phyloP scores from a whole-genome alignment of 345 rosid genomes.

The Hibiscus trionum region DNA sequence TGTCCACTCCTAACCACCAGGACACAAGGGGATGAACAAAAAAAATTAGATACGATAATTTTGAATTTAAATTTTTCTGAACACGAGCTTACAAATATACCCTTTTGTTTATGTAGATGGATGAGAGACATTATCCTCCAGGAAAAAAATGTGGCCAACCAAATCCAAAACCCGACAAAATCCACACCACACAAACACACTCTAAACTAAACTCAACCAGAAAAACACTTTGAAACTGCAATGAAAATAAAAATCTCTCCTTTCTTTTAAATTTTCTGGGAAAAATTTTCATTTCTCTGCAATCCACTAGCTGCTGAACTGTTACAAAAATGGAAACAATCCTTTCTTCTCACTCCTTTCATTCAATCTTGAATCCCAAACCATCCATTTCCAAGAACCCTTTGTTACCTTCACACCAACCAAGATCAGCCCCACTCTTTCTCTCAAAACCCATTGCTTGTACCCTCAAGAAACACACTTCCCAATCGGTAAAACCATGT shows the following conservation, averaged over 20 bases:
- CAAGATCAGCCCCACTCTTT: constrained; percentile 32
- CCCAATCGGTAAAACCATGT: constrained; percentile 26
- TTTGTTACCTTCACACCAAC: constrained; percentile 30
- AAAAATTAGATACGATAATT: no score
- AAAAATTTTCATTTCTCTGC: background rate
- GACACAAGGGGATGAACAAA: no score
- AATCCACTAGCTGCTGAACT: constrained; percentile 3
- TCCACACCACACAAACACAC: background rate
- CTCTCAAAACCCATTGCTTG: constrained; percentile 33
- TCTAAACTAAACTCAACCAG: background rate
- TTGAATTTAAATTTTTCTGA: no score
- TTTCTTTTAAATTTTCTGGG: background rate
- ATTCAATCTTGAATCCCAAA: constrained; percentile 27
- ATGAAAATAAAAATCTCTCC: background rate
- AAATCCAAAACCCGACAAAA: background rate
- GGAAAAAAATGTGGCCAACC: background rate
- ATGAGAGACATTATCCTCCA: background rate
- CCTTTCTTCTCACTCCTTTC: background rate
- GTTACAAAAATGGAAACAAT: background rate
- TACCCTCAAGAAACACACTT: constrained; percentile 32
- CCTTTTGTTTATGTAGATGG: background rate
- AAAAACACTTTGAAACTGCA: background rate
- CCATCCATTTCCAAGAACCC: constrained; percentile 19
- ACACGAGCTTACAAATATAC: background rate
- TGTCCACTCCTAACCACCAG: no score